phyloP scores from a whole-genome alignment of 2,329 filamentous ascomycete species.

The Apiospora rasikravindrae region DNA sequence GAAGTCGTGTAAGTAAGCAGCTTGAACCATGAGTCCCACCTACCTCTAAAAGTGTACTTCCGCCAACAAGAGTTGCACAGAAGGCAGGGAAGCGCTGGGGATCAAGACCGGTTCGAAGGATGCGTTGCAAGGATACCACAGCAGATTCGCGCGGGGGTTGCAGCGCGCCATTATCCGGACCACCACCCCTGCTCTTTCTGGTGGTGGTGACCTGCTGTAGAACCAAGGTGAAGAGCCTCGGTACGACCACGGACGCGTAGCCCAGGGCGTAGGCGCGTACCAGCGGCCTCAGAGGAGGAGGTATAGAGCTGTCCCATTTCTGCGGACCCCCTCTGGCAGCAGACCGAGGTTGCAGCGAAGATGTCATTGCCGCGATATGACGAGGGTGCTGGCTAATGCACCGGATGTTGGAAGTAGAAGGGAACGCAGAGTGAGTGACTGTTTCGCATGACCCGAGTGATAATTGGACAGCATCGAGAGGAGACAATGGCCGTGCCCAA shows the following conservation, averaged over 20 bases:
- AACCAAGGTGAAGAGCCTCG: conserved; percentile 60
- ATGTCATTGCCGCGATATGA: conserved; percentile 34
- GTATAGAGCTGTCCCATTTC: conserved; percentile 44
- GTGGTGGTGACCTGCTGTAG: conserved; percentile 53
- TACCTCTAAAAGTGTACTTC: conserved; percentile 66
- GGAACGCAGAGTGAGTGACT: background rate
- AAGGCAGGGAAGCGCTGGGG: conserved; percentile 65
- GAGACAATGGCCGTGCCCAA: background rate
- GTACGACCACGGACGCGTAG: conserved; percentile 63
- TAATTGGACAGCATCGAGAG: background rate
- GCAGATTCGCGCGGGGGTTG: conserved; percentile 35
- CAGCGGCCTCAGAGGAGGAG: conserved; percentile 58
- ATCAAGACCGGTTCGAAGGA: conserved; percentile 58
- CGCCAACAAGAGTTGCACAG: conserved; percentile 64
- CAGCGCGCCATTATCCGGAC: conserved; percentile 31
- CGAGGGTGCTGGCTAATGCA: conserved; percentile 12
- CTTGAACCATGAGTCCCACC: conserved; percentile 28
- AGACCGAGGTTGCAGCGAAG: conserved; percentile 27
- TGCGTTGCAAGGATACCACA: conserved; percentile 42
- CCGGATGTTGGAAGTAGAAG: background rate
- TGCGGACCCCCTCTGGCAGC: conserved; percentile 26
- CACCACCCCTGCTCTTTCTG: conserved; percentile 38
- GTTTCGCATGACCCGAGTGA: conserved; percentile 7
- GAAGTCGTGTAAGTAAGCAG: background rate
- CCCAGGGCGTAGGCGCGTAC: conserved; percentile 65